Conservation (phyloP, 1,284 basidiomycete species). For the Tilletia indica region DNA sequence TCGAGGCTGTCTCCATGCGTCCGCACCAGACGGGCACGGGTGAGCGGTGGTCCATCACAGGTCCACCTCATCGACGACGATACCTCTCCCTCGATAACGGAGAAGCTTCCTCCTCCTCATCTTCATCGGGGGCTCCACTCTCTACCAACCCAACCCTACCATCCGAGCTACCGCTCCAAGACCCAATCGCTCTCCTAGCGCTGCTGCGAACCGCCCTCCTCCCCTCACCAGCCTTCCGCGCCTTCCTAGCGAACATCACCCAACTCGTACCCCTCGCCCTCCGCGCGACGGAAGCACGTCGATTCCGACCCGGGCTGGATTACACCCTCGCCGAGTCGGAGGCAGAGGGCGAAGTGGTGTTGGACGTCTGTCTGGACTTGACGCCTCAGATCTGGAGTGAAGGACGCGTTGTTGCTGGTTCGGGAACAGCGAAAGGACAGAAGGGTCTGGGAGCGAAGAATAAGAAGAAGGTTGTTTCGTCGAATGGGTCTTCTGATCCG, state of each 20-base stretch:
- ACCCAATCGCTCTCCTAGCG: slow-evolving; percentile 35
- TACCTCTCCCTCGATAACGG: slow-evolving; percentile 66
- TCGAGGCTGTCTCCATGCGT: slow-evolving; percentile 36
- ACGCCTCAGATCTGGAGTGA: slow-evolving; percentile 66
- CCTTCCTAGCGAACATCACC: slow-evolving; percentile 81
- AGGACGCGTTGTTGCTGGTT: slow-evolving; percentile 22
- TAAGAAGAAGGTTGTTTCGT: slow-evolving; percentile 30
- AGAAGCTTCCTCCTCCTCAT: slow-evolving; percentile 20
- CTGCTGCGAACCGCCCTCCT: slow-evolving; percentile 59
- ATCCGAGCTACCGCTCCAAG: slow-evolving; percentile 62
- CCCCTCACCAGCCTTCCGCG: slow-evolving; percentile 78
- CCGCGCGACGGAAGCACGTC: slow-evolving; percentile 69
- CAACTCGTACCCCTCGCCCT: slow-evolving; percentile 73
- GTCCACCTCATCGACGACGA: slow-evolving; percentile 91
- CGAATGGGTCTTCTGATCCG: slow-evolving; percentile 7
- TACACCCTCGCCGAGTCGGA: slow-evolving; percentile 92
- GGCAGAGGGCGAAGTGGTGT: slow-evolving; percentile 62
- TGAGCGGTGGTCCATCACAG: slow-evolving; percentile 68
- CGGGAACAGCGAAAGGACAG: slow-evolving; percentile 41
- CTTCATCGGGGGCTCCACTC: neutral
- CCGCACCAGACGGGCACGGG: slow-evolving; percentile 36
- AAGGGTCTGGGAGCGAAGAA: slow-evolving; percentile 50
- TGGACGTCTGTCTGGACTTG: slow-evolving; percentile 86
- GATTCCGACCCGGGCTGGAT: slow-evolving; percentile 89
- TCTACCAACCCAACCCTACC: slow-evolving; percentile 30